These are phyloP conservation scores for Neurospora sp. DNA, from an alignment of 495 filamentous ascomycete genomes.

Conservation along the genomic window DNA sequence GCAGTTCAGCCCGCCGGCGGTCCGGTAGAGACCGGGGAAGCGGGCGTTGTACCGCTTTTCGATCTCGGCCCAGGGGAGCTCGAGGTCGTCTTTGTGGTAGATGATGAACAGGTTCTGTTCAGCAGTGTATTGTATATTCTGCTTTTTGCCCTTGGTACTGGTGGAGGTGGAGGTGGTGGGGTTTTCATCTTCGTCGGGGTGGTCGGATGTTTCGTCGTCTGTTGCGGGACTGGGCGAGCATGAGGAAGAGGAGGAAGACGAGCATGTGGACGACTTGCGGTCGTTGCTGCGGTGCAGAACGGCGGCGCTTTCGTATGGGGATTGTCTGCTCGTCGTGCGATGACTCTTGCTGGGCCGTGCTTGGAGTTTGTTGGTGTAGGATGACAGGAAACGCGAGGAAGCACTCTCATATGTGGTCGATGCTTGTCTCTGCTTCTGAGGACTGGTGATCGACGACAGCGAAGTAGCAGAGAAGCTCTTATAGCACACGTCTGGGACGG, in stretches of 20 bases:
- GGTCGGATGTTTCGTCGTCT: background rate
- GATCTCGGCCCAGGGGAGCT: slow-evolving; percentile 22
- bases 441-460: background rate
- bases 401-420: background rate
- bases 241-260: background rate
- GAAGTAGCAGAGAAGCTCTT: background rate
- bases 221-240: background rate
- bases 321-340: background rate
- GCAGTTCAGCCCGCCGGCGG: slow-evolving; percentile 23
- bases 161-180: background rate
- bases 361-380: background rate
- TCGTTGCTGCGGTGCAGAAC: background rate
- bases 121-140: slow-evolving; percentile 11
- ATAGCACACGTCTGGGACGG: background rate
- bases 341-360: background rate
- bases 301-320: background rate
- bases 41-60: slow-evolving; percentile 15
- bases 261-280: background rate
- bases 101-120: slow-evolving; percentile 18
- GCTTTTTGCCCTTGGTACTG: background rate
- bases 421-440: background rate
- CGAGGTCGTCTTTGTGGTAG: slow-evolving; percentile 27
- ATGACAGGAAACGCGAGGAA: background rate
- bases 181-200: background rate
- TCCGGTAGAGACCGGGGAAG: slow-evolving; percentile 16